phyloP scores from a whole-genome alignment of 106 monocot genomes.

The Acanthochlamys bracteata region DNA sequence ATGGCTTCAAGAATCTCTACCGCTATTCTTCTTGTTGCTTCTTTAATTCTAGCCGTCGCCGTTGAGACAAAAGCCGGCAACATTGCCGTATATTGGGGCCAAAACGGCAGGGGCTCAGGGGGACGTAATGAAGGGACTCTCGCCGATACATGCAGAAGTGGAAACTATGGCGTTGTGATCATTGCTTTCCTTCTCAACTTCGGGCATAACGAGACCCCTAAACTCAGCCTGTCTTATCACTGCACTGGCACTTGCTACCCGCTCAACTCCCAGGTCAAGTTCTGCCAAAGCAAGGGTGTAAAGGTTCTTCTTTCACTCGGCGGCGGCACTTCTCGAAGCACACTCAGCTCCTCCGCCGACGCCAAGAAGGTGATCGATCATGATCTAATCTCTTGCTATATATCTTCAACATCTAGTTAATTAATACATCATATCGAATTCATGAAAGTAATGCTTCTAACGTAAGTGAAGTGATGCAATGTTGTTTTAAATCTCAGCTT shows the following conservation, averaged over 20 bases:
- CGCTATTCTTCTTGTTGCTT: neutral
- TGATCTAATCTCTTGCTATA: no score
- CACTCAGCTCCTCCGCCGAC: constrained; percentile 28
- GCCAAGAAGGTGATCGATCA: constrained; percentile 24
- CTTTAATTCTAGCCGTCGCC: neutral
- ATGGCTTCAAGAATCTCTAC: constrained; percentile 16
- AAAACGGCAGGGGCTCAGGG: no score
- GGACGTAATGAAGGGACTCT: constrained; percentile 55
- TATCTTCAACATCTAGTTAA: no score
- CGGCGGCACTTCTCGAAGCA: constrained; percentile 26
- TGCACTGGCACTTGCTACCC: constrained; percentile 29
- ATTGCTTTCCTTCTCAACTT: constrained; percentile 51
- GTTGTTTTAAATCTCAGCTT: no score
- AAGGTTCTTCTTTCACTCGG: constrained; percentile 51
- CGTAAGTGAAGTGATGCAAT: no score
- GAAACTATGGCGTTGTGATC: constrained; percentile 39
- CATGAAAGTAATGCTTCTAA: no score
- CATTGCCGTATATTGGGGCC: constrained; percentile 82
- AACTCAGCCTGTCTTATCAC: constrained; percentile 61
- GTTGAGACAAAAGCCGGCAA: constrained; percentile 21
- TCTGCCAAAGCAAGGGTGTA: constrained; percentile 17
- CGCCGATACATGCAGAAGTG: constrained; percentile 29
- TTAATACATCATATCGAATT: no score
- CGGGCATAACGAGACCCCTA: constrained; percentile 44
- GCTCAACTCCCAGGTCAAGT: constrained; percentile 29